Conservation (phyloP, 2,329 filamentous ascomycete genomes). For the Shiraia bambusicola region DNA sequence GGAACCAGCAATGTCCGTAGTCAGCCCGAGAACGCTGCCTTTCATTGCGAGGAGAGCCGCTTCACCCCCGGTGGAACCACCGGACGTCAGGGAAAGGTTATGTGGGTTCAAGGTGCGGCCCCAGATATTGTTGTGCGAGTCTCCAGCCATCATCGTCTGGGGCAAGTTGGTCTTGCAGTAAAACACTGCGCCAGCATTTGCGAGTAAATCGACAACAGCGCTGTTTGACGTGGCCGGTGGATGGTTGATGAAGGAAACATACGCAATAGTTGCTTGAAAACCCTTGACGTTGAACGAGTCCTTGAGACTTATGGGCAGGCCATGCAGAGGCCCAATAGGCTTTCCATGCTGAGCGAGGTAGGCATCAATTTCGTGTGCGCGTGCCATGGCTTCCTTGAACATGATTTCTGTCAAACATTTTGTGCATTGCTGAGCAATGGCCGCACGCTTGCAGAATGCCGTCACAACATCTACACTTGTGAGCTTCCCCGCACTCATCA, state of each 20-base stretch:
- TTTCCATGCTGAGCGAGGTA: conserved; percentile 42
- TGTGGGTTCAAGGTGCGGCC: conserved; percentile 65
- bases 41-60: conserved; percentile 60
- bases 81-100: conserved; percentile 61
- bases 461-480: conserved; percentile 48
- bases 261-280: conserved; percentile 60
- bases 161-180: conserved; percentile 58
- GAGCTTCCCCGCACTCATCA: conserved; percentile 25
- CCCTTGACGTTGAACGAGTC: conserved; percentile 64
- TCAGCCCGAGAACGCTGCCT: conserved; percentile 61
- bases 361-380: conserved; percentile 43
- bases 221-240: conserved; percentile 38
- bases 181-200: conserved; percentile 50
- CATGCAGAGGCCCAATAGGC: conserved; percentile 55
- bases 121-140: conserved; percentile 63
- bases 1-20: conserved; percentile 61
- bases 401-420: conserved; percentile 49
- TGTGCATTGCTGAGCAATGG: conserved; percentile 61
- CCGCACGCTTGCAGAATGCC: conserved; percentile 57
- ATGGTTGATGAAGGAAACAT: conserved; percentile 48
- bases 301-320: conserved; percentile 50
- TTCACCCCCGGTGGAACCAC: conserved; percentile 68
- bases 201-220: conserved; percentile 41
- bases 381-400: conserved; percentile 45
- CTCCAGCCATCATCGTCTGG: conserved; percentile 51